Evolutionary conservation across 306 rosid genomes (phyloP).

Genomic region (Delonix regia): DNA sequence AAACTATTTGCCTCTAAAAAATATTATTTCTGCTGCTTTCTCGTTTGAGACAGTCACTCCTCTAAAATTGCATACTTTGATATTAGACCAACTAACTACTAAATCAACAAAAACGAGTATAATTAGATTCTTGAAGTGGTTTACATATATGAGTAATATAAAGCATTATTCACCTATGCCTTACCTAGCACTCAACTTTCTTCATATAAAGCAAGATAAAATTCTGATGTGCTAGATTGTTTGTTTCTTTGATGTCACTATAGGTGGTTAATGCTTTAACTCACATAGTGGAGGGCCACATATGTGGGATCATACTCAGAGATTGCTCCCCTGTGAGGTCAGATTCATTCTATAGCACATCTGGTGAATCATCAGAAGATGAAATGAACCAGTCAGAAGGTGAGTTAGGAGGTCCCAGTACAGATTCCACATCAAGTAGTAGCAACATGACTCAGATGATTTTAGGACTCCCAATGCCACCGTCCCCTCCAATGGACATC

Average conservation of each 20-base stretch:
- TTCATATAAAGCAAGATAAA: not conserved
- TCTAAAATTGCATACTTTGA: too few relatives aligned
- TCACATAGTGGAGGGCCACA: slow-evolving; percentile 44
- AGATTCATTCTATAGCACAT: slow-evolving; percentile 41
- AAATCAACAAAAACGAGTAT: too few relatives aligned
- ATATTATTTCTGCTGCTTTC: too few relatives aligned
- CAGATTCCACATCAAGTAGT: slow-evolving; percentile 22
- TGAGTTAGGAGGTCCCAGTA: slow-evolving; percentile 11
- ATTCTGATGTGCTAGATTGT: slow-evolving; percentile 1
- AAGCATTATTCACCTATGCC: not conserved
- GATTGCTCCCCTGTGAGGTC: slow-evolving; percentile 57
- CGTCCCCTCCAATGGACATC: slow-evolving; percentile 52
- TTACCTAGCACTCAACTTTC: slow-evolving; percentile 2
- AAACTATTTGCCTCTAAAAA: too few relatives aligned
- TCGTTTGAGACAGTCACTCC: too few relatives aligned
- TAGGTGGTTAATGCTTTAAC: slow-evolving; percentile 65
- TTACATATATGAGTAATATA: too few relatives aligned
- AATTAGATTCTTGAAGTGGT: too few relatives aligned
- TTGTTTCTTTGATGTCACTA: slow-evolving; percentile 7
- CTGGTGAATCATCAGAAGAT: slow-evolving; percentile 31
- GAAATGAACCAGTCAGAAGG: slow-evolving; percentile 33
- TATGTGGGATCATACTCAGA: slow-evolving; percentile 32
- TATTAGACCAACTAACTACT: too few relatives aligned
- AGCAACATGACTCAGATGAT: slow-evolving; percentile 21
- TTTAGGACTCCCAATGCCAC: slow-evolving; percentile 32